Evolutionary conservation across 2,329 filamentous ascomycete genomes (phyloP).

Genomic region (Claviceps humidiphila): DNA sequence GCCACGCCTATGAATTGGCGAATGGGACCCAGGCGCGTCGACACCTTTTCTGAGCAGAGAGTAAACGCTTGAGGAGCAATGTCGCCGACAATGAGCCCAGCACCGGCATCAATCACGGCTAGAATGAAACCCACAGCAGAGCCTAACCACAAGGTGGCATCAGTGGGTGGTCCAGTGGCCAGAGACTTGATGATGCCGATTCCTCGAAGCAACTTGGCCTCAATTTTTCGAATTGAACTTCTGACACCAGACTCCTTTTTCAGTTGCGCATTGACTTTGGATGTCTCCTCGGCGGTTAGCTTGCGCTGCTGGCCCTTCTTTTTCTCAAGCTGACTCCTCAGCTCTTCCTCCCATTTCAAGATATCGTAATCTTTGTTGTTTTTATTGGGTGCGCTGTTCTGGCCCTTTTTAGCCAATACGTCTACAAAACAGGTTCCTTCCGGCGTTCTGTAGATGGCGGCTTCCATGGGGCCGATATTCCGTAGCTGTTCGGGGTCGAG

Average conservation of each 20-base stretch:
- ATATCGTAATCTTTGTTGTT: conserved; percentile 93
- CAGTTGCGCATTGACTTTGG: conserved; percentile 82
- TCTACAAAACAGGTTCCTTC: conserved; percentile 84
- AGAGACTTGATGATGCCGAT: conserved; percentile 76
- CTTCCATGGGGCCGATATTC: conserved; percentile 71
- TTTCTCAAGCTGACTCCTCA: conserved; percentile 72
- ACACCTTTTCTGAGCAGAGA: conserved; percentile 61
- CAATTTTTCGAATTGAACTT: conserved; percentile 52
- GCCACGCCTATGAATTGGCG: conserved; percentile 79
- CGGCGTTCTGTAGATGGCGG: conserved; percentile 82
- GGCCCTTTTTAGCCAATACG: conserved; percentile 72
- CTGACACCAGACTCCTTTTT: conserved; percentile 76
- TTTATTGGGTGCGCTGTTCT: conserved; percentile 61
- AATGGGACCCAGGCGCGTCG: conserved; percentile 59
- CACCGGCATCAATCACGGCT: conserved; percentile 64
- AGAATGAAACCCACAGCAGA: conserved; percentile 63
- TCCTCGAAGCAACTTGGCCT: conserved; percentile 63
- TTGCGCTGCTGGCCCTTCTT: conserved; percentile 91
- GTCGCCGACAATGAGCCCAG: conserved; percentile 69
- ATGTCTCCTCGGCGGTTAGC: conserved; percentile 74
- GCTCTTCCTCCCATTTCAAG: conserved; percentile 91
- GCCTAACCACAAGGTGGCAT: conserved; percentile 79
- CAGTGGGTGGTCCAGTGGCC: conserved; percentile 76
- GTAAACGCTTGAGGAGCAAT: conserved; percentile 67
- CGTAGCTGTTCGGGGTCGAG: conserved; percentile 57